These are phyloP conservation scores for Keqinozyma sinolaborantium DNA, from an alignment of 1,139 yeast species.

Conservation along the genomic window DNA sequence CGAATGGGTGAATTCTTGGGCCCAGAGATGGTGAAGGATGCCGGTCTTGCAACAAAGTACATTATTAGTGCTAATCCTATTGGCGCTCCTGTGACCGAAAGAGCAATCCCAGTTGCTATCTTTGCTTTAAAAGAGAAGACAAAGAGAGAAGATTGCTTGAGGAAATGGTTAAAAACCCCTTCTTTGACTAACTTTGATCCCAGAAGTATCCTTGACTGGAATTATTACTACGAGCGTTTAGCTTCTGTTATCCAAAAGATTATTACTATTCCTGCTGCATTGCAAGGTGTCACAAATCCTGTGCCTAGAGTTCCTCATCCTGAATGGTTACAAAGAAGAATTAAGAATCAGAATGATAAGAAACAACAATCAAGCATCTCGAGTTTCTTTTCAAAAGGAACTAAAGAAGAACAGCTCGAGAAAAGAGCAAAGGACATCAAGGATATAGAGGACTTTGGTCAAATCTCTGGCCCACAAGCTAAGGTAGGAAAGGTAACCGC, in stretches of 20 bases:
- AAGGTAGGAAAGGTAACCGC: slow-evolving; percentile 49
- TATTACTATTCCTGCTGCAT: slow-evolving; percentile 95
- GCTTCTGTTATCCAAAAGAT: slow-evolving; percentile 94
- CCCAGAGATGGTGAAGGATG: slow-evolving; percentile 95
- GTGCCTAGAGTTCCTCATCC: slow-evolving; percentile 95
- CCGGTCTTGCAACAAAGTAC: slow-evolving; percentile 93
- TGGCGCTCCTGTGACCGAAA: slow-evolving; percentile 89
- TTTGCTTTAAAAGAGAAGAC: slow-evolving; percentile 86
- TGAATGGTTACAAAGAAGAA: slow-evolving; percentile 77
- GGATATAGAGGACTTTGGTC: slow-evolving; percentile 81
- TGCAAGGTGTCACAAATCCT: slow-evolving; percentile 86
- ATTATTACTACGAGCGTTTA: slow-evolving; percentile 82
- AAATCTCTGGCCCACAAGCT: slow-evolving; percentile 20
- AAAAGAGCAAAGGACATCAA: slow-evolving; percentile 27
- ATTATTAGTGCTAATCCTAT: slow-evolving; percentile 83
- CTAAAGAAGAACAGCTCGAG: slow-evolving; percentile 5
- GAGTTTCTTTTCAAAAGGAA: slow-evolving; percentile 49
- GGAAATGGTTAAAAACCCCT: slow-evolving; percentile 86
- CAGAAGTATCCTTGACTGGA: slow-evolving; percentile 89
- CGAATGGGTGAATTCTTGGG: slow-evolving; percentile 94
- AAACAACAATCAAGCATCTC: slow-evolving; percentile 68
- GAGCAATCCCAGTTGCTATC: slow-evolving; percentile 96
- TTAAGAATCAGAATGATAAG: slow-evolving; percentile 58
- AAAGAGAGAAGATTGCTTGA: slow-evolving; percentile 62
- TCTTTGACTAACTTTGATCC: slow-evolving; percentile 83